Percentiles rank a stretch among this genome's conserved stretches.
Evolutionary conservation across 2,329 filamentous ascomycete species (phyloP).

Genomic region (Fusarium anguioides): DNA sequence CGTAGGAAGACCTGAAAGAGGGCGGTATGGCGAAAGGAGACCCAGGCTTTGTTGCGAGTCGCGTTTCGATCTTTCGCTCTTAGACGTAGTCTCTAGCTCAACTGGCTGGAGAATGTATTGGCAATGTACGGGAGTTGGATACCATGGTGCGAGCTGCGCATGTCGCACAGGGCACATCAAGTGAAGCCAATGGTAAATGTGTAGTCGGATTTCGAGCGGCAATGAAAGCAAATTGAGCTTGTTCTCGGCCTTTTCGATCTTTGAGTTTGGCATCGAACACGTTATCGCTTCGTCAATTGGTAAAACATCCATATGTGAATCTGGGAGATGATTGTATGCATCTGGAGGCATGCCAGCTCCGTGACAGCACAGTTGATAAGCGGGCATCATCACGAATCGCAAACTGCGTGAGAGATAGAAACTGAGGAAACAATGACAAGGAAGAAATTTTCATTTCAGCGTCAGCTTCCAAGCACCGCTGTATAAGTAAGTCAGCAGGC

Average conservation of each 20-base stretch:
- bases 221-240: constrained; percentile 47
- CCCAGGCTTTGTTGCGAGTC: neutral
- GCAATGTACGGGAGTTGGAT: constrained; percentile 50
- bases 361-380: constrained; percentile 29
- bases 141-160: constrained; percentile 54
- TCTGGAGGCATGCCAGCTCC: constrained; percentile 20
- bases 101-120: constrained; percentile 48
- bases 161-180: constrained; percentile 53
- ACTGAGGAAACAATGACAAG: neutral
- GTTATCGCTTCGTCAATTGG: constrained; percentile 14
- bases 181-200: constrained; percentile 59
- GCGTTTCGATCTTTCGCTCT: neutral
- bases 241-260: neutral
- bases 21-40: constrained; percentile 51
- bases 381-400: constrained; percentile 9
- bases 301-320: constrained; percentile 15
- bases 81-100: neutral
- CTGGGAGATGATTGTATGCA: neutral
- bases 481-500: constrained; percentile 17
- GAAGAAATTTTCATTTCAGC: neutral
- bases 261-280: constrained; percentile 13
- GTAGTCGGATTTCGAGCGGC: constrained; percentile 58
- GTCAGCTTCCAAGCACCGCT: constrained; percentile 9
- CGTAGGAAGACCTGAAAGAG: constrained; percentile 55
- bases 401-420: neutral